These are phyloP conservation scores for Syzygium malaccense DNA, from an alignment of 441 rosid genomes.

Conservation along the genomic window DNA sequence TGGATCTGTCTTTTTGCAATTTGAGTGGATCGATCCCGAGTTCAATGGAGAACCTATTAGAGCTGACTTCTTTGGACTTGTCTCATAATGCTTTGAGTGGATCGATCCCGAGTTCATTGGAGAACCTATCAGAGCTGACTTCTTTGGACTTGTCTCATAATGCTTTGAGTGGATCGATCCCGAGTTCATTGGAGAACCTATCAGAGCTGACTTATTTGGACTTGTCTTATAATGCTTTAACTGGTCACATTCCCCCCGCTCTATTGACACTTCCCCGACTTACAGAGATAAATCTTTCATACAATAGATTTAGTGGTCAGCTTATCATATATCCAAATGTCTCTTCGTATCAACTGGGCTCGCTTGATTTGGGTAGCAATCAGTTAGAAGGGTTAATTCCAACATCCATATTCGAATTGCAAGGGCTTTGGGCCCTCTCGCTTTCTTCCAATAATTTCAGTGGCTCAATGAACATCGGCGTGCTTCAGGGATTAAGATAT, in stretches of 20 bases:
- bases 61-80: neutral
- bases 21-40: neutral
- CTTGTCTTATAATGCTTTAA: neutral
- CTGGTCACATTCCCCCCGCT: fast-evolving
- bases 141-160: constrained; percentile 7
- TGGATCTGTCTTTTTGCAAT: fast-evolving
- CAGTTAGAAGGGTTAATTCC: neutral
- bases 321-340: neutral
- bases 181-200: neutral
- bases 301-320: constrained; percentile 1
- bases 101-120: constrained; percentile 19
- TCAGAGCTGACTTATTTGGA: too few relatives aligned
- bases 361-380: constrained; percentile 1
- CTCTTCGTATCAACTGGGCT: neutral
- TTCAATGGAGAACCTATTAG: too few relatives aligned
- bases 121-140: constrained; percentile 7
- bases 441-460: constrained; percentile 4
- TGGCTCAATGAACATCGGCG: neutral
- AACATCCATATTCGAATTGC: neutral
- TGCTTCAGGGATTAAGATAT: neutral
- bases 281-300: neutral
- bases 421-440: neutral
- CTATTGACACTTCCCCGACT: fast-evolving
- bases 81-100: constrained; percentile 4
- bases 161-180: neutral